Conservation (phyloP, 768 basidiomycete genomes). For the Leccinum pellstonianum region DNA sequence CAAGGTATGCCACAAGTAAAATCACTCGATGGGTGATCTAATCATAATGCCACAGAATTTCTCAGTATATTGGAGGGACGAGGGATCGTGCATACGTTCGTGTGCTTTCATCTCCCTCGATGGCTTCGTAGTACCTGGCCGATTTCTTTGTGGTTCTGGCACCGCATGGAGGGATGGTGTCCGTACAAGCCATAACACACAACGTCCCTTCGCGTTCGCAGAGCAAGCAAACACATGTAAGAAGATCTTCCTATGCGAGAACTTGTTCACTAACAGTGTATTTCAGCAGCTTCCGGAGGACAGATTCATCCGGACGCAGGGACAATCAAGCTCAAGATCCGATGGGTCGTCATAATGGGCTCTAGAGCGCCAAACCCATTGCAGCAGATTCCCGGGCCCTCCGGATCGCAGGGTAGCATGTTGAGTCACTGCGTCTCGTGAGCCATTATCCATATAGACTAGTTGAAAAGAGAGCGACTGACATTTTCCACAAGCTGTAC, state of each 20-base stretch:
- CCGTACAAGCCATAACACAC: conserved; percentile 46
- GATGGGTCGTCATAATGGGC: conserved; percentile 29
- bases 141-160: conserved; percentile 59
- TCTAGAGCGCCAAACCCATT: conserved; percentile 43
- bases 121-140: conserved; percentile 59
- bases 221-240: conserved; percentile 40
- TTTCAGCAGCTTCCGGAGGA: conserved; percentile 13
- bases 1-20: conserved; percentile 38
- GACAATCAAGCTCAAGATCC: conserved; percentile 53
- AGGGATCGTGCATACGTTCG: conserved; percentile 50
- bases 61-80: conserved; percentile 63
- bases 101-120: conserved; percentile 66
- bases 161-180: conserved; percentile 52
- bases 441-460: conserved; percentile 3
- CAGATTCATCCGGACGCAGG: conserved; percentile 42
- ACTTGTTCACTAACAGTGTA: background rate
- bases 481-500: conserved; percentile 44
- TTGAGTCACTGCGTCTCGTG: conserved; percentile 52
- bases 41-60: conserved; percentile 43
- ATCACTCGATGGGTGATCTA: background rate
- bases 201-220: conserved; percentile 63
- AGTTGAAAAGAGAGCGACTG: conserved; percentile 8
- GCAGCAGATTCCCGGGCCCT: conserved; percentile 36
- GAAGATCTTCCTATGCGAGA: conserved; percentile 3
- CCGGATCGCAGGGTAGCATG: conserved; percentile 36